Conservation (phyloP, 1,139 yeast species). For the Candida sanyaensis region DNA sequence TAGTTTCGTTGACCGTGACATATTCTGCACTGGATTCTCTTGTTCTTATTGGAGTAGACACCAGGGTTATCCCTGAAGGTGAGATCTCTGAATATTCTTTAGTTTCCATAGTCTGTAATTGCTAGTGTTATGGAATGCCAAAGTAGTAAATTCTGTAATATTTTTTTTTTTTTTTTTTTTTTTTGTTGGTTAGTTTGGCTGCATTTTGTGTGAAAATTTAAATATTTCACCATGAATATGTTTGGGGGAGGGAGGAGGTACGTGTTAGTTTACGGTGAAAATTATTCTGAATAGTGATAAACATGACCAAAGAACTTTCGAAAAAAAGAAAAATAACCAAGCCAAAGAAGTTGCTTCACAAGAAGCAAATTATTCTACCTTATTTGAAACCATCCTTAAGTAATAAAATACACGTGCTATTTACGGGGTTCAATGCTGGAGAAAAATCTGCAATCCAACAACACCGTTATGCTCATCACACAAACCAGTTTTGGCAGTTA, state of each 20-base stretch:
- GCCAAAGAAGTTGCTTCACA: not conserved
- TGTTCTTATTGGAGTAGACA: constrained; percentile 10
- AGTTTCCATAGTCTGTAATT: not conserved
- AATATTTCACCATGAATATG: no score
- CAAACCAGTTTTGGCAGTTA: constrained; percentile 71
- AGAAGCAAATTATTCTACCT: constrained; percentile 5
- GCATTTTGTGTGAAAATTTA: not conserved
- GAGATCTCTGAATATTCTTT: constrained; percentile 11
- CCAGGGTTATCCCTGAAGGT: constrained; percentile 10
- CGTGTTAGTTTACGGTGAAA: no score
- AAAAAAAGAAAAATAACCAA: not conserved
- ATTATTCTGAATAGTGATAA: no score
- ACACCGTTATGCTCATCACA: constrained; percentile 74
- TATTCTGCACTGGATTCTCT: constrained; percentile 3
- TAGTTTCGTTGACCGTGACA: constrained; percentile 4
- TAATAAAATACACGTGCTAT: constrained; percentile 44
- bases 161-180: not conserved
- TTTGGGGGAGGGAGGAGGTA: no score
- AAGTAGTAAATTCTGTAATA: not conserved
- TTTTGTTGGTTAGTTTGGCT: not conserved
- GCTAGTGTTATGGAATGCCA: not conserved
- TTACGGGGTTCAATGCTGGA: constrained; percentile 79
- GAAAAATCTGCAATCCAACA: constrained; percentile 61
- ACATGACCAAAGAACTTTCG: not conserved
- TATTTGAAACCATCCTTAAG: constrained; percentile 40